Evolutionary conservation across 768 basidiomycete species (phyloP).

Genomic region (Trametes gibbosa): DNA sequence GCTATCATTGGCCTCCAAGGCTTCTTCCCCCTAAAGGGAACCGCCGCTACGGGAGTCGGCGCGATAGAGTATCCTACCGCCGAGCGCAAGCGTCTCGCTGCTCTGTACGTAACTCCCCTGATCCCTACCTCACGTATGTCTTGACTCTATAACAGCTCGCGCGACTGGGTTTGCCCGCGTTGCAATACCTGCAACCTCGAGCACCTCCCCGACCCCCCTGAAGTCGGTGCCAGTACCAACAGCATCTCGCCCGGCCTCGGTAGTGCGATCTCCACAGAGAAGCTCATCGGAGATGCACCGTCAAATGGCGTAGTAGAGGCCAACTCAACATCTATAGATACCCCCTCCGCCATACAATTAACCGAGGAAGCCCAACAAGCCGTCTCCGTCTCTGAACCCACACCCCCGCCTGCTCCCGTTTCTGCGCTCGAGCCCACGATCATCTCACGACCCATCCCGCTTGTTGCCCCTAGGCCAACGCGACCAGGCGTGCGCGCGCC

Average conservation of each 20-base stretch:
- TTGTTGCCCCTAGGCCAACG: constrained; percentile 24
- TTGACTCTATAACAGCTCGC: constrained; percentile 53
- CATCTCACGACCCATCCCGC: constrained; percentile 16
- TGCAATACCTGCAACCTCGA: constrained; percentile 67
- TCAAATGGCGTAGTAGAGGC: background rate
- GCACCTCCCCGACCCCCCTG: constrained; percentile 65
- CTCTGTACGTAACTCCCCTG: constrained; percentile 50
- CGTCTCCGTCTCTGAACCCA: background rate
- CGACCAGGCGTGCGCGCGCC: constrained; percentile 23
- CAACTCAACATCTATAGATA: constrained; percentile 1
- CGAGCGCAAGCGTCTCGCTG: constrained; percentile 78
- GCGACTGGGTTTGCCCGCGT: constrained; percentile 76
- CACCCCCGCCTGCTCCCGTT: background rate
- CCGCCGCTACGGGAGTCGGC: constrained; percentile 83
- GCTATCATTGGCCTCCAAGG: constrained; percentile 88
- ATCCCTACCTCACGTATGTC: background rate
- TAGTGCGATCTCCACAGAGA: background rate
- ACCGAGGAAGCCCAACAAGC: background rate
- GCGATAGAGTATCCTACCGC: constrained; percentile 73
- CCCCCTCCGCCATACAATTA: background rate
- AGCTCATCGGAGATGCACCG: background rate
- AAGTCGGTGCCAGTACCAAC: background rate
- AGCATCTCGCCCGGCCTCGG: background rate
- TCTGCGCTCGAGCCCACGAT: background rate
- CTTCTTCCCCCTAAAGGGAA: constrained; percentile 87